Percentiles rank a stretch among this genome's conserved stretches.
These are phyloP conservation scores for Echeveria elegans DNA, from an alignment of 164 flowering plant species.

Conservation along the genomic window DNA sequence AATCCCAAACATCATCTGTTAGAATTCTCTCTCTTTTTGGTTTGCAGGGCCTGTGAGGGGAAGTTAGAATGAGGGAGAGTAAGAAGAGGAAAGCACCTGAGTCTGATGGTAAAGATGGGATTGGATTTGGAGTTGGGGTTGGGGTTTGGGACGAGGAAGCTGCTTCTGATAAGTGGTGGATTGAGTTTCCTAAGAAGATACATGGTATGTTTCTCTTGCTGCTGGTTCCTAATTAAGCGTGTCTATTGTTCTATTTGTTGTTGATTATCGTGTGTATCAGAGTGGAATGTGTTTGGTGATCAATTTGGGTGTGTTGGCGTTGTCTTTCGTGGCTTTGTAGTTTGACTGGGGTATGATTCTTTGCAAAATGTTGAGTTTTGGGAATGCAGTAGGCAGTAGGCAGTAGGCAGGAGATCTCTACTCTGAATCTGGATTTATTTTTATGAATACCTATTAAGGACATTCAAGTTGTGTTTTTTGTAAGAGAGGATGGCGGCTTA, in stretches of 20 bases:
- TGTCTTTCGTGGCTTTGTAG: too few species aligned
- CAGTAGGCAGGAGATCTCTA: not conserved
- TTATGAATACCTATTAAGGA: not conserved
- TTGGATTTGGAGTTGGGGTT: conserved; percentile 23
- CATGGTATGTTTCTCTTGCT: conserved; percentile 26
- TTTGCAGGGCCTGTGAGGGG: conserved; percentile 61
- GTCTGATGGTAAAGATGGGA: conserved; percentile 17
- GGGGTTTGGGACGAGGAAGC: conserved; percentile 19
- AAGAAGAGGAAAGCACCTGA: conserved; percentile 30
- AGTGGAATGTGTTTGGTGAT: not conserved
- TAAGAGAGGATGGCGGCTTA: too few species aligned
- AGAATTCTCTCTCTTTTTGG: too few species aligned
- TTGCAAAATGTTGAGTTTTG: not conserved
- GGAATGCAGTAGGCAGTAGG: not conserved
- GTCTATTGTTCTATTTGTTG: conserved; percentile 7
- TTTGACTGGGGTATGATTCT: not conserved
- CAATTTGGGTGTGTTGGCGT: too few species aligned
- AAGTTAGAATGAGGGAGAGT: conserved; percentile 34
- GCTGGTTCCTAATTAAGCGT: too few species aligned
- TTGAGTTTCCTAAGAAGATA: conserved; percentile 41
- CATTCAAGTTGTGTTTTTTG: not conserved
- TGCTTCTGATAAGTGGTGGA: conserved; percentile 56
- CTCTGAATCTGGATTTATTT: conserved; percentile 2
- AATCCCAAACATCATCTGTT: too few species aligned
- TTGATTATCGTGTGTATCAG: conserved; percentile 4